Base-by-base conservation (phyloP, 495 filamentous ascomycete genomes). In the Daldinia bambusicola region DNA sequence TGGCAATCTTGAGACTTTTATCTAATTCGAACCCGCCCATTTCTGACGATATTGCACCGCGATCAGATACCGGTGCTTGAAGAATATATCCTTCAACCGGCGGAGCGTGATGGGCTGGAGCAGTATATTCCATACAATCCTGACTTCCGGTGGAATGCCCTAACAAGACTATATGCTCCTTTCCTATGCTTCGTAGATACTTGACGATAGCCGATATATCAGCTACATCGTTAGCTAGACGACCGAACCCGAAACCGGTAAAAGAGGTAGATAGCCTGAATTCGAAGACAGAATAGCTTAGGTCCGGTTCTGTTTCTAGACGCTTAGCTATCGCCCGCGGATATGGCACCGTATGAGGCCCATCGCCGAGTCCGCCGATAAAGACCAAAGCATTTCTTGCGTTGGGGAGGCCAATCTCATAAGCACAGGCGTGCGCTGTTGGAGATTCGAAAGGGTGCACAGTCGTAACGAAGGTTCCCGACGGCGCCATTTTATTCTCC, bases 131-230 rank as follows among this genome's bases (percentile, higher is more conserved):
- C 78, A 98, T 85, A 36, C 92, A 88, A 74, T 97, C 93, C 81
- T 85, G 95, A 66, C 91, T 93, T 2, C 95, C 95, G 10, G 84
- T 88, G 3, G 91, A 94, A 70, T 97, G 93, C 9, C 95, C 95
- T 86, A 99, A 88, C 10, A 98, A 77, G 8, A 95, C 90, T n/a
- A 97, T 81, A 74, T 90, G 92, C 10, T 82, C 76, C 9, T 75
- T 79, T 8, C 78, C 78, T 13, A 80, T 77, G 13, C 51, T 61
- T 2, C 83, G 83, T 55, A 97, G 87, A 74, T 94, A 94, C 18
- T 82, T 75, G n/a, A 97, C 91, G 56, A 91, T 85, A 20, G 87
- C 79, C 0, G 83, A 85, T 50, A 97, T 85, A 77, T 99, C 93
- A 20, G 84, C 77, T 14, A 90, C 90, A 78, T 98, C 95, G 55